Conservation (phyloP, 1,284 basidiomycete genomes). For the Ceratorhiza oryzae-sativae region DNA sequence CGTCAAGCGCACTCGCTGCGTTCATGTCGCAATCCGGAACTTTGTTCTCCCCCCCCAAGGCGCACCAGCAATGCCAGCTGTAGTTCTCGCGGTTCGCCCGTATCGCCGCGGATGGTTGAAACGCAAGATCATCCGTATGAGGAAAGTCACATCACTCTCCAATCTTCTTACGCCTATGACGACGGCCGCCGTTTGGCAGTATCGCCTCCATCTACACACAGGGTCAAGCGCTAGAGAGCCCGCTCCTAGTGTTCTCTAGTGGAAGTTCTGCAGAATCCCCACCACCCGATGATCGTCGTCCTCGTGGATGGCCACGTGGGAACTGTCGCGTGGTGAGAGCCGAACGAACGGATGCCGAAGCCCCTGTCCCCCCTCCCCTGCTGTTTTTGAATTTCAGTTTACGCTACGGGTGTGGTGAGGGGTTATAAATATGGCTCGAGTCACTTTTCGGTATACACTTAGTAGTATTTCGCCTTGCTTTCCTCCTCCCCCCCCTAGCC, state of each 20-base stretch:
- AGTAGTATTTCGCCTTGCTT: neutral
- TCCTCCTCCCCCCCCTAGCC: neutral
- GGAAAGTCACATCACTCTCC: neutral
- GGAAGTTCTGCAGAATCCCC: no score
- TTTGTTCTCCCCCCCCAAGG: neutral
- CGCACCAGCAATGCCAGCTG: neutral
- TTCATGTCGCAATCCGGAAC: neutral
- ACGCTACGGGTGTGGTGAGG: neutral
- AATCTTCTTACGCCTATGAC: neutral
- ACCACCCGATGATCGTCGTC: conserved; percentile 35
- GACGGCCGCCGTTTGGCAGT: neutral
- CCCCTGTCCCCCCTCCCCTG: conserved; percentile 28
- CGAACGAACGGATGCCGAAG: neutral
- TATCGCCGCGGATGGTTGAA: neutral
- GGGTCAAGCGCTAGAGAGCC: neutral
- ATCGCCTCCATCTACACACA: neutral
- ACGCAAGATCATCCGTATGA: neutral
- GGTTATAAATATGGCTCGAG: neutral
- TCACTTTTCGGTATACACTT: neutral
- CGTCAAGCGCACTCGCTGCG: neutral
- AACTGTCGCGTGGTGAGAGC: conserved; percentile 26
- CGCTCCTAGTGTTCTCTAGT: no score
- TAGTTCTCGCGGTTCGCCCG: neutral
- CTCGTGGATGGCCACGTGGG: conserved; percentile 36
- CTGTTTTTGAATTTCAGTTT: neutral